phyloP scores from a whole-genome alignment of 2,329 filamentous ascomycete genomes.

The Scedosporium dehoogii region DNA sequence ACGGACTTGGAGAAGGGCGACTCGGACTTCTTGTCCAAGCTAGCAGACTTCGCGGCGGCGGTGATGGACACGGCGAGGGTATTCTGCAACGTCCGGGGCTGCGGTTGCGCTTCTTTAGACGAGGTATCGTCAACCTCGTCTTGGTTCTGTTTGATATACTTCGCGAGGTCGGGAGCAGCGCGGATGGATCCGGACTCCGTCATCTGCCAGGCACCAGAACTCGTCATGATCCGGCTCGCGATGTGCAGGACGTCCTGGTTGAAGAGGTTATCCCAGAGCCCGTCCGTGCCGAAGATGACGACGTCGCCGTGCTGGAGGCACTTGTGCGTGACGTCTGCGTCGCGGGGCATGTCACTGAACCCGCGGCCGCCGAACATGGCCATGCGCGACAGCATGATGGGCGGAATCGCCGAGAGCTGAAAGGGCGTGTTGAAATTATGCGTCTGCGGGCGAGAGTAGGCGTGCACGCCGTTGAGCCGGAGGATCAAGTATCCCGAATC shows the following conservation, averaged over 20 bases:
- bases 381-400: slow-evolving; percentile 67
- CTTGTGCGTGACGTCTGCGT: slow-evolving; percentile 72
- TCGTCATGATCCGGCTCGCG: slow-evolving; percentile 66
- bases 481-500: slow-evolving; percentile 91
- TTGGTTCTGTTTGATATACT: slow-evolving; percentile 34
- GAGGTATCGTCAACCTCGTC: slow-evolving; percentile 25
- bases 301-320: slow-evolving; percentile 81
- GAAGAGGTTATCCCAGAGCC: slow-evolving; percentile 91
- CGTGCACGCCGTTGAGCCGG: slow-evolving; percentile 74
- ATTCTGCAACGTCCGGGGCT: slow-evolving; percentile 55
- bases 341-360: slow-evolving; percentile 72
- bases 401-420: slow-evolving; percentile 81
- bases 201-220: slow-evolving; percentile 62
- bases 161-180: slow-evolving; percentile 48
- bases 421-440: slow-evolving; percentile 98
- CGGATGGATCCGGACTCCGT: slow-evolving; percentile 48
- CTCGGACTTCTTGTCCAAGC: slow-evolving; percentile 69
- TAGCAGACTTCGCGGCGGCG: slow-evolving; percentile 73
- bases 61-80: slow-evolving; percentile 71
- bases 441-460: slow-evolving; percentile 76
- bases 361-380: slow-evolving; percentile 74
- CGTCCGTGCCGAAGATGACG: slow-evolving; percentile 87
- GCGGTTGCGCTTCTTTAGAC: slow-evolving; percentile 13
- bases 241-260: slow-evolving; percentile 80
- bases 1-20: slow-evolving; percentile 94